Percentiles rank a stretch among this genome's conserved stretches.
phyloP scores from a whole-genome alignment of 2,329 filamentous ascomycete species.

The Epichloe baconii region DNA sequence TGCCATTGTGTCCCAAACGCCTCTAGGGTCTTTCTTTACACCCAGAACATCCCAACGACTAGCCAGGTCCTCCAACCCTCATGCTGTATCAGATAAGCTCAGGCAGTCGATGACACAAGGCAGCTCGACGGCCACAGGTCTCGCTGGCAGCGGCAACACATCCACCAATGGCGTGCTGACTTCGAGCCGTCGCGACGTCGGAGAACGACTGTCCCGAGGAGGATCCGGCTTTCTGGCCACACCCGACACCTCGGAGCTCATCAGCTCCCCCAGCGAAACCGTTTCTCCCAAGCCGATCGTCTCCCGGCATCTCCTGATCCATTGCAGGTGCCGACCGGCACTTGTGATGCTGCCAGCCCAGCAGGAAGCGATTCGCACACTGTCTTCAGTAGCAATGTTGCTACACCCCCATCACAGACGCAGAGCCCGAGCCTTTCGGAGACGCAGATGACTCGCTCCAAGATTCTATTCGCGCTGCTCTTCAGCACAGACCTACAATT shows the following conservation, averaged over 20 bases:
- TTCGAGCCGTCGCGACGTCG: constrained; percentile 11
- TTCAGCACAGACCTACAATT: constrained; percentile 39
- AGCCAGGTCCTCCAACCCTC: constrained; percentile 16
- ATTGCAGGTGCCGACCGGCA: constrained; percentile 19
- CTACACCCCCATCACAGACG: constrained; percentile 67
- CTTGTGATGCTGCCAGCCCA: constrained; percentile 38
- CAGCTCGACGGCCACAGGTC: constrained; percentile 4
- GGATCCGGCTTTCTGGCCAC: constrained; percentile 34
- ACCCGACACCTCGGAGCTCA: constrained; percentile 42
- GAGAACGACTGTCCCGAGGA: constrained; percentile 13
- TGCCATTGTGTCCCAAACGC: not conserved
- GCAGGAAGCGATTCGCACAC: constrained; percentile 43
- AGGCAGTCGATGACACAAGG: constrained; percentile 20
- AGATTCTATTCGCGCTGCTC: constrained; percentile 31
- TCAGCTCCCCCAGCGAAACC: constrained; percentile 19
- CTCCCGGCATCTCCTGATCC: constrained; percentile 33
- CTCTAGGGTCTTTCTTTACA: constrained; percentile 7
- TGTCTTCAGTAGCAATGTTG: constrained; percentile 49
- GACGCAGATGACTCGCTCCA: constrained; percentile 37
- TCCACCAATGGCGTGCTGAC: not conserved
- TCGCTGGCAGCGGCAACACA: not conserved
- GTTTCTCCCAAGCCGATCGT: constrained; percentile 28
- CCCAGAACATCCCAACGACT: constrained; percentile 13
- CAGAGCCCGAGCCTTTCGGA: constrained; percentile 49
- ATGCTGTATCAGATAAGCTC: constrained; percentile 21